Evolutionary conservation across 2,329 filamentous ascomycete species (phyloP), one percentile per base, ranked within the genome.

Genomic region (Pestalotiopsis sp.): DNA sequence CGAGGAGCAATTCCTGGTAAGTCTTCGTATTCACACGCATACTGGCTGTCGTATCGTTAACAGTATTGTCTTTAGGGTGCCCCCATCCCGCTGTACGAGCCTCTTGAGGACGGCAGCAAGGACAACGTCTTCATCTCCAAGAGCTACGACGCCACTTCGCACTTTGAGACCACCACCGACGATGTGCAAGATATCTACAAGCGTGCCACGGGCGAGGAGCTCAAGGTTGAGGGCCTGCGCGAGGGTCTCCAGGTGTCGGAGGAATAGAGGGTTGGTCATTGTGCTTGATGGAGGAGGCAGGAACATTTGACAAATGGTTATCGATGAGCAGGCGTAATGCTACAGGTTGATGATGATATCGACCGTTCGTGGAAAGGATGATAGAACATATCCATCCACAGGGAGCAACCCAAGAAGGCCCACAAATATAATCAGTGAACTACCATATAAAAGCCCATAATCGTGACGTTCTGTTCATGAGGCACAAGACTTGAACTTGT

Each of bases 51-150:
- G 17, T 13, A 59, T 17, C 27, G 12, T 36, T 57, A 38, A 25
- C 49, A 14, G 38, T 17, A 49, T 14, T 38, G 57, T 61, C 17
- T 27, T 41, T 63, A 90, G 88, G 88, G 94, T 31, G 84, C 93
- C 38, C 93, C 96, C 20, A 97, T 98, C 73, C 95, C 96, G 66
- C 88, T 99, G 70, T 98, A 98, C 81, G 94, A 97, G 83, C 97
- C 96, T 25, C 81, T 95, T 63, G 92, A 93, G 77, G 89, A 91
- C 77, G 96, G 96, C 72, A 86, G 85, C 74, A 92, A 91, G 75
- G 95, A 98, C 85, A 95, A 95, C 82, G 92, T 99, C 81, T 99
- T 94, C 85, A 94, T 99, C 80, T 97, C 94, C 77, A 98, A 97
- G 90, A 97, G 94, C 85, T 99, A 99, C 83, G 97, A 99, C 78